Percentiles rank a stretch among this genome's conserved stretches.
These are phyloP conservation scores for Trichoderma asperelloides DNA, from an alignment of 495 filamentous ascomycete species.

Conservation along the genomic window DNA sequence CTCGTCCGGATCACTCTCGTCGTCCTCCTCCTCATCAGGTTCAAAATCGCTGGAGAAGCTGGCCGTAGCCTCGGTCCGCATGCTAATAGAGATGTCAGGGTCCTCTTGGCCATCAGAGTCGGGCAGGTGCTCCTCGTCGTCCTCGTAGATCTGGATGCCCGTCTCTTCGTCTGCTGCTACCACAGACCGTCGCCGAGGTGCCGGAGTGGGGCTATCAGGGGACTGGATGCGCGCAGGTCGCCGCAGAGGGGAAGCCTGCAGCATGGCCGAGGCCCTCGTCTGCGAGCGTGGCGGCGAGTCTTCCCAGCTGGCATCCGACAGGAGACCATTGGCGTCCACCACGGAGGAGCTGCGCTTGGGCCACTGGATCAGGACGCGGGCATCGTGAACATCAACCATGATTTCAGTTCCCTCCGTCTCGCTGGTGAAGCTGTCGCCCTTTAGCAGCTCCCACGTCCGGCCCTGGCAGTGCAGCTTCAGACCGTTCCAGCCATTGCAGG, in stretches of 20 bases:
- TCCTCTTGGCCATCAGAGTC: slow-evolving; percentile 13
- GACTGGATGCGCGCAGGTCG: slow-evolving; percentile 53
- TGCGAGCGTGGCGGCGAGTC: slow-evolving; percentile 39
- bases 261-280: slow-evolving; percentile 22
- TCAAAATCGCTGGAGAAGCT: slow-evolving; percentile 53
- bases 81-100: slow-evolving; percentile 16
- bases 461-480: slow-evolving; percentile 89
- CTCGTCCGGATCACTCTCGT: slow-evolving; percentile 72
- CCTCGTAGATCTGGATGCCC: slow-evolving; percentile 49
- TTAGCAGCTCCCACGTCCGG: slow-evolving; percentile 72
- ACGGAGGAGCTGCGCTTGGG: slow-evolving; percentile 53
- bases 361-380: slow-evolving; percentile 83
- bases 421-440: slow-evolving; percentile 83
- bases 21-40: slow-evolving; percentile 44
- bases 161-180: slow-evolving; percentile 15
- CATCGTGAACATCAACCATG: slow-evolving; percentile 83
- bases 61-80: slow-evolving; percentile 29
- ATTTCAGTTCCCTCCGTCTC: slow-evolving; percentile 85
- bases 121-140: slow-evolving; percentile 36
- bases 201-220: slow-evolving; percentile 69
- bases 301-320: slow-evolving; percentile 62
- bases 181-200: slow-evolving; percentile 20
- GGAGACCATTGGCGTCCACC: slow-evolving; percentile 50
- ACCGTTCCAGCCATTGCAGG: slow-evolving; percentile 94
- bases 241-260: slow-evolving; percentile 59